A percentile compares a stretch with the other conserved stretches of the same genome.
phyloP scores from a whole-genome alignment of 2,329 filamentous ascomycete species.

The Neofusicoccum cordaticola region DNA sequence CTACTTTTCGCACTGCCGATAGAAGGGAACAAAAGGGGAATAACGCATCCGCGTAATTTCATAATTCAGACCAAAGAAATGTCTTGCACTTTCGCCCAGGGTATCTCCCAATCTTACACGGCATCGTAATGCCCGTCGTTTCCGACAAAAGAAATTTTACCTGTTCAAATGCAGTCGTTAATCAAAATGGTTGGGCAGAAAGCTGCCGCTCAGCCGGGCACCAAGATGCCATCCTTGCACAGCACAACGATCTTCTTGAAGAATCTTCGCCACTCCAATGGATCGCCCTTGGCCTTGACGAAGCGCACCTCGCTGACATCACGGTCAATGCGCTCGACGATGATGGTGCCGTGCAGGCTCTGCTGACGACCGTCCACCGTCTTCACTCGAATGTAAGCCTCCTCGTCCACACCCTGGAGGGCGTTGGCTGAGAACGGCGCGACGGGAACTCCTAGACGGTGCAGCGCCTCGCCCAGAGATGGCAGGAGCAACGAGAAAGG shows the following conservation, averaged over 20 bases:
- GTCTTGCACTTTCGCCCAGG: too few relatives aligned
- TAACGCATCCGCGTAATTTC: too few relatives aligned
- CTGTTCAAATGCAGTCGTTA: too few relatives aligned
- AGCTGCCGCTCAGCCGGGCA: neutral
- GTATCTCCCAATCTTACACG: too few relatives aligned
- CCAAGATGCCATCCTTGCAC: constrained; percentile 77
- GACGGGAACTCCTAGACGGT: constrained; percentile 78
- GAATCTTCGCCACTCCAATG: constrained; percentile 90
- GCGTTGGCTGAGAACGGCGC: constrained; percentile 41
- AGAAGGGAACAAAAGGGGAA: too few relatives aligned
- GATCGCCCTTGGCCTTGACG: constrained; percentile 92
- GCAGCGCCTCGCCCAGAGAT: constrained; percentile 75
- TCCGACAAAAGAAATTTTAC: too few relatives aligned
- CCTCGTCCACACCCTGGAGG: constrained; percentile 44
- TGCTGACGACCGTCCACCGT: constrained; percentile 71
- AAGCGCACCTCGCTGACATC: constrained; percentile 83
- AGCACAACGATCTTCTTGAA: constrained; percentile 93
- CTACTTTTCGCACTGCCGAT: too few relatives aligned
- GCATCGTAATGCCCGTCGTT: too few relatives aligned
- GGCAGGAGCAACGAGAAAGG: constrained; percentile 72
- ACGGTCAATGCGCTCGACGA: constrained; percentile 64
- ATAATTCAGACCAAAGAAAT: too few relatives aligned
- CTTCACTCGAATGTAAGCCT: constrained; percentile 68
- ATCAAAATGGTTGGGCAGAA: too few relatives aligned
- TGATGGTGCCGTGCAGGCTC: constrained; percentile 69